Evolutionary conservation across 106 monocot species (phyloP), one percentile per base, ranked within the genome.

Genomic region (Vanilla planifolia): DNA sequence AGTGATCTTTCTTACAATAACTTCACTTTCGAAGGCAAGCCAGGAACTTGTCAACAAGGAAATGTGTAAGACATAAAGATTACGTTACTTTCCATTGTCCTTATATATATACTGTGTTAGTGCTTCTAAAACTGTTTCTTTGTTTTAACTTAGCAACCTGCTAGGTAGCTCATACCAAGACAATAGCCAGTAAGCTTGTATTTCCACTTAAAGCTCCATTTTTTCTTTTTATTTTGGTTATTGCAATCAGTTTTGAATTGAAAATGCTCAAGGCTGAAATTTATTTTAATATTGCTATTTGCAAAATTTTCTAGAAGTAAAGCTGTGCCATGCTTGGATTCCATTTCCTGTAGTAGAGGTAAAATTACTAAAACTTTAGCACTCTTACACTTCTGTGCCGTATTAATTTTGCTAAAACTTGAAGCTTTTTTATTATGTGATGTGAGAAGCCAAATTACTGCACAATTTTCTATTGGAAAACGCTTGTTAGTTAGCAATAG

Each of bases 1-100:
- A 67, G 67, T 67, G 67, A 67, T 45, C 67, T 67, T 67, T 67
- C 67, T 57, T 67, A 67, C 33, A 67, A 67, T 17, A 67, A 67
- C 14, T 67, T 67, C 43, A 67, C 67, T 56, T 57, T 43, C 16
- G 34, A 19, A 44, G 33, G 43, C 5, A 8, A 11, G 29, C 13
- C 20, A 13, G 14, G 28, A 57, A 44, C 56, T 43, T 67, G 67
- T 20, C 67, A 67, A 67, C 43, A 58, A 57, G 67, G 20, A 47
- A 67, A 55, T 29, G 21, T 57, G 67, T 67, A 67, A 57, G 57
- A 44, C 17, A 32, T 28, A 43, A 57, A 33, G 15, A 4, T 33
- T 57, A 19, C 20, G 20, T 4, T 33, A 26, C 13, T 56, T 34
- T 2, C 14, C 8, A 35, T 36, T 35, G 20, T 35, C 21, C 35